phyloP scores from a whole-genome alignment of 345 rosid genomes.

The Raphanus raphanistrum region DNA sequence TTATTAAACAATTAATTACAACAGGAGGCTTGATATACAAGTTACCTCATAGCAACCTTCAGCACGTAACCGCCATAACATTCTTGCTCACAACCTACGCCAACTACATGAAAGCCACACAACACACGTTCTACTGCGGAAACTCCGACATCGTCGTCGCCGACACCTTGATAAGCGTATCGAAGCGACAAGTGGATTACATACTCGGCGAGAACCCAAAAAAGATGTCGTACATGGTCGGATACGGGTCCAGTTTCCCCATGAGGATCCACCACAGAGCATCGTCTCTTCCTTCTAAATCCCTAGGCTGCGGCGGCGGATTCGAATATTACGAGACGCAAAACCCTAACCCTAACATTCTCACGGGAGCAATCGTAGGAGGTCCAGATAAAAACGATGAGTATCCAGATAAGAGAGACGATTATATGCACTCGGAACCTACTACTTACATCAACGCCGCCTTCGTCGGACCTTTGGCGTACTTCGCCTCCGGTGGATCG shows the following conservation, averaged over 20 bases:
- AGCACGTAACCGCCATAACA: conserved; percentile 79
- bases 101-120: conserved; percentile 68
- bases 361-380: conserved; percentile 80
- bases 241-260: conserved; percentile 70
- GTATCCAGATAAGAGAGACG: conserved; percentile 61
- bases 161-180: conserved; percentile 46
- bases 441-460: conserved; percentile 87
- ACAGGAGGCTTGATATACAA: conserved; percentile 49
- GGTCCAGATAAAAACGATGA: conserved; percentile 78
- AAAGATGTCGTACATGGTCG: conserved; percentile 70
- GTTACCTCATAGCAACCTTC: conserved; percentile 70
- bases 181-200: conserved; percentile 86
- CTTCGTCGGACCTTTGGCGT: conserved; percentile 74
- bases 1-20: background rate
- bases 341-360: conserved; percentile 73
- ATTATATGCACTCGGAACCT: conserved; percentile 76
- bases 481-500: conserved; percentile 47
- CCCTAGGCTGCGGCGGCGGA: conserved; percentile 68
- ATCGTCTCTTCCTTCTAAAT: conserved; percentile 65
- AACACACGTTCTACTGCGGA: conserved; percentile 67
- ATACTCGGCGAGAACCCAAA: conserved; percentile 59
- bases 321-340: conserved; percentile 39
- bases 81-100: conserved; percentile 84
- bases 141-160: conserved; percentile 52
- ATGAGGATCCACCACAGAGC: conserved; percentile 85